Evolutionary conservation across 352 stramenopile species (phyloP).

Genomic region (Phytophthora fragariae): DNA sequence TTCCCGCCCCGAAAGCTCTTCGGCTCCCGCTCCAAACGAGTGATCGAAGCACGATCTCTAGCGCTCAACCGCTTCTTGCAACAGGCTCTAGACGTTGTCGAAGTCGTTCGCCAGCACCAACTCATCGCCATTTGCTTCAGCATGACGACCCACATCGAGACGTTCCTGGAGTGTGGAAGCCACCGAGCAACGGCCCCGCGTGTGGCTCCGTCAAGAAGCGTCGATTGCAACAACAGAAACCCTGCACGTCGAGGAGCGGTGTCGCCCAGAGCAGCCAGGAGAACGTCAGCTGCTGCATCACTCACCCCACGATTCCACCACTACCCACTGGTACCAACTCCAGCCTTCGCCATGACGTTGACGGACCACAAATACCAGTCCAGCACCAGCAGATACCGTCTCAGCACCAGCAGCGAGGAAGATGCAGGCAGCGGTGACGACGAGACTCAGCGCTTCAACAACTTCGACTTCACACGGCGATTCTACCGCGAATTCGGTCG

Average conservation of each 20-base stretch:
- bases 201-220: conserved; percentile 14
- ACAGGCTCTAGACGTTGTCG: conserved; percentile 59
- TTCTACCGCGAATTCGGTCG: conserved; percentile 53
- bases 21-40: conserved; percentile 66
- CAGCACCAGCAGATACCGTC: conserved; percentile 18
- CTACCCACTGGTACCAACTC: conserved; percentile 35
- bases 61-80: conserved; percentile 71
- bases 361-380: conserved; percentile 24
- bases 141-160: conserved; percentile 72
- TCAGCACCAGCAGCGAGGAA: conserved; percentile 31
- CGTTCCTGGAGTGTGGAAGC: conserved; percentile 62
- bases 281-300: conserved; percentile 33
- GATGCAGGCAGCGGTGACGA: conserved; percentile 23
- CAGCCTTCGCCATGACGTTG: conserved; percentile 36
- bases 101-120: conserved; percentile 63
- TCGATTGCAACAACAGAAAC: conserved; percentile 10
- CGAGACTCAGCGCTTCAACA: conserved; percentile 36
- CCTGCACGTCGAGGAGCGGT: background rate
- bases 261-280: conserved; percentile 33
- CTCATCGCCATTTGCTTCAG: conserved; percentile 81
- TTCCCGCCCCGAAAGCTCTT: conserved; percentile 75
- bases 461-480: conserved; percentile 39
- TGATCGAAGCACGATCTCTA: conserved; percentile 70
- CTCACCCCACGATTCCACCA: conserved; percentile 39
- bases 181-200: conserved; percentile 32